These are phyloP conservation scores for Aspergillus novofumigatus DNA, from an alignment of 2,329 filamentous ascomycete species.

Conservation along the genomic window DNA sequence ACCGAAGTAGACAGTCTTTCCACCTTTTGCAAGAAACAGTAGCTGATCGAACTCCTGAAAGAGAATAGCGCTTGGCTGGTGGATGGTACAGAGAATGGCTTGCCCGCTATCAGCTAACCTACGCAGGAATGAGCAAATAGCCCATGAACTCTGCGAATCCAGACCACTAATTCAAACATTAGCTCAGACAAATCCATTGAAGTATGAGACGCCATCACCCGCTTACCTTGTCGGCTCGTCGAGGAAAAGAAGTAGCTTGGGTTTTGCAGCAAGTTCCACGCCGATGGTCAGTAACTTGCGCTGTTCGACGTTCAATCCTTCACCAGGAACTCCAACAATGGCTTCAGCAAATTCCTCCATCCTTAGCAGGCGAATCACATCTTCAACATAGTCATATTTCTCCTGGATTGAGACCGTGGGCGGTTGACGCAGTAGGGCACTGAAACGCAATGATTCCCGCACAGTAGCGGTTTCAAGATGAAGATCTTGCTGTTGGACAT, in stretches of 20 bases:
- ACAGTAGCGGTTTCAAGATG: slow-evolving; percentile 81
- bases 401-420: slow-evolving; percentile 63
- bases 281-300: slow-evolving; percentile 78
- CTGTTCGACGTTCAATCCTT: slow-evolving; percentile 62
- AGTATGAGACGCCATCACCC: not conserved
- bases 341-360: slow-evolving; percentile 88
- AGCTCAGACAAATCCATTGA: not conserved
- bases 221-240: slow-evolving; percentile 73
- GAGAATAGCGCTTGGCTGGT: slow-evolving; percentile 85
- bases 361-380: slow-evolving; percentile 79
- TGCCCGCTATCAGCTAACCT: slow-evolving; percentile 83
- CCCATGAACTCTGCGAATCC: slow-evolving; percentile 86
- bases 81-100: slow-evolving; percentile 87
- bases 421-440: slow-evolving; percentile 77
- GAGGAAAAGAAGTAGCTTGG: slow-evolving; percentile 78
- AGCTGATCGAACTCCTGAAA: slow-evolving; percentile 74
- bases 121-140: slow-evolving; percentile 76
- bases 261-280: slow-evolving; percentile 88
- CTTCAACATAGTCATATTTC: slow-evolving; percentile 79
- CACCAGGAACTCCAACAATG: slow-evolving; percentile 79
- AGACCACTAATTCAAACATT: slow-evolving; percentile 56
- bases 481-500: slow-evolving; percentile 82
- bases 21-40: slow-evolving; percentile 59
- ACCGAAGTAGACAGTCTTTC: slow-evolving; percentile 65
- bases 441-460: slow-evolving; percentile 80